Base-by-base conservation (phyloP, 2,329 filamentous ascomycete species). In the Tolypocladium inflatum region DNA sequence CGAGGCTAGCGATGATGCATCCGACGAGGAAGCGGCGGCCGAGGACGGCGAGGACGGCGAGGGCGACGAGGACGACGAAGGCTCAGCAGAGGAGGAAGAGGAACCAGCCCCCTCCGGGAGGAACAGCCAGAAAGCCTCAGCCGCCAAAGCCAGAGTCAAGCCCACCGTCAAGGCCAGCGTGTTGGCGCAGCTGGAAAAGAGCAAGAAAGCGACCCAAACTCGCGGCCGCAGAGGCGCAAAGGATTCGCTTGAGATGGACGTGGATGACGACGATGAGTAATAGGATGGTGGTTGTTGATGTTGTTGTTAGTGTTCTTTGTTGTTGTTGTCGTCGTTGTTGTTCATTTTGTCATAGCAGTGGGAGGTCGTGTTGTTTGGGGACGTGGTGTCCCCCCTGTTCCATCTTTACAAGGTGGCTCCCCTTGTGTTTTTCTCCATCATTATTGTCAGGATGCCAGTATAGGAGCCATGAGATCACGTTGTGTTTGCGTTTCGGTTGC, bases 161-260 rank as follows among this genome's bases (percentile, higher is more conserved):
- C 30, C 60, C 17, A 50, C 63, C 7, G 59, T 63, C 55, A 70
- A 72, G 61, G 59, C 67, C 26, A 67, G 59, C 50, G 63, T 59
- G 15, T 45, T 63, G n/a, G 57, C 66, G 1, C 61, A 62, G 54
- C 38, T 58, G 4, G 64, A 61, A 38, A 64, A 65, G 55, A 53
- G 62, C 57, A 61, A 62, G 33, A 67, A 65, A 60, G 57, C 65
- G 41, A 63, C 65, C 21, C 66, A 70, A 55, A 56, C 63, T 11
- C 66, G 70, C n/a, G 63, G 65, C 8, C 62, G 60, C 9, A 64
- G 62, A 48, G 48, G 60, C 37, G 63, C 65, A 38, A 70, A 65
- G 61, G 65, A 66, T 23, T 58, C 63, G 21, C 65, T 65, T 15
- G 69, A 70, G 21, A 73, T 74, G 72, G 72, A 74, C 10, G 59